Evolutionary conservation across 2,329 filamentous ascomycete species (phyloP).

Genomic region (Helminthosporium solani): DNA sequence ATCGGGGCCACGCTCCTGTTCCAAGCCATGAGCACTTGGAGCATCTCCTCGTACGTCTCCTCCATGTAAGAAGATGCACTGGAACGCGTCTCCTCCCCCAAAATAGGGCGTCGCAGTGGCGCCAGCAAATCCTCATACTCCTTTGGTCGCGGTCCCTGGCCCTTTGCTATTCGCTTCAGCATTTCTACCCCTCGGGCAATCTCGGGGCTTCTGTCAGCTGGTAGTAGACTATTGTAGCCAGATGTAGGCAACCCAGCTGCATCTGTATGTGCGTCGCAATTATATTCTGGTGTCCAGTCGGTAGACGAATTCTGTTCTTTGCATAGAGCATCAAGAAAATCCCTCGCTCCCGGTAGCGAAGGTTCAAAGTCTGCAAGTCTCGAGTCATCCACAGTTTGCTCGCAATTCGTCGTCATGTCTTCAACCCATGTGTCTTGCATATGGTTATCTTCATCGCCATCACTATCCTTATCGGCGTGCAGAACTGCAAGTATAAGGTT

Average conservation of each 20-base stretch:
- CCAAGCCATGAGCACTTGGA: conserved; percentile 19
- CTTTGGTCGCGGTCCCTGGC: conserved; percentile 12
- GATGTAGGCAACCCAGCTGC: not conserved
- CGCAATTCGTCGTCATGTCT: not conserved
- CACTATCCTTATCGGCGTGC: not conserved
- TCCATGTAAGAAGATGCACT: not conserved
- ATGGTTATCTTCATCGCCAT: not conserved
- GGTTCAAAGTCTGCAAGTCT: not conserved
- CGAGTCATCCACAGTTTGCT: not conserved
- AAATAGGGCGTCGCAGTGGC: conserved; percentile 7
- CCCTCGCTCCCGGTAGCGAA: conserved; percentile 2
- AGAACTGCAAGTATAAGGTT: not conserved
- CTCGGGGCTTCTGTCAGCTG: not conserved
- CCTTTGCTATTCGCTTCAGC: conserved; percentile 16
- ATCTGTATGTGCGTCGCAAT: not conserved
- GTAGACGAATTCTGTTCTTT: conserved; percentile 8
- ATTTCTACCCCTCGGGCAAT: conserved; percentile 1
- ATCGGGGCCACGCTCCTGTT: conserved; percentile 12
- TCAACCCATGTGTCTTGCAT: not conserved
- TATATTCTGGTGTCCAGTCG: conserved; percentile 10
- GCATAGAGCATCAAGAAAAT: conserved; percentile 10
- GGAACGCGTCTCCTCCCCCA: not conserved
- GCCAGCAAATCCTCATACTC: conserved; percentile 21
- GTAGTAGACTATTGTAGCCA: not conserved
- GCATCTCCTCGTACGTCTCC: conserved; percentile 18